Percentiles rank a stretch among this genome's conserved stretches.
These are phyloP conservation scores for Sindora glabra DNA, from an alignment of 306 rosid species.

Conservation along the genomic window DNA sequence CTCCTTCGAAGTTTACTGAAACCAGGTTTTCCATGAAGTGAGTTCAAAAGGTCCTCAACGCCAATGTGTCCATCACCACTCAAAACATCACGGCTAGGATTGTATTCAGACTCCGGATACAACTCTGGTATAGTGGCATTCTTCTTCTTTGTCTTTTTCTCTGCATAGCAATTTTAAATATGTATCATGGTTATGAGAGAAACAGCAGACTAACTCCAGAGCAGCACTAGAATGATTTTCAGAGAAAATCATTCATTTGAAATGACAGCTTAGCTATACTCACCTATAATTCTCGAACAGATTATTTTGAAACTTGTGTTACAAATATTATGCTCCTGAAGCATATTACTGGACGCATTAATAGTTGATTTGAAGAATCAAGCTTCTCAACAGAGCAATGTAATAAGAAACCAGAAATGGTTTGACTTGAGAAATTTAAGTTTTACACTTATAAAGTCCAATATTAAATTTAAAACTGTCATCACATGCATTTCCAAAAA, in stretches of 20 bases:
- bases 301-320: neutral
- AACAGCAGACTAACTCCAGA: neutral
- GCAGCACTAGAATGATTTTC: neutral
- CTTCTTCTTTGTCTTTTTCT: slow-evolving; percentile 44
- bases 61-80: slow-evolving; percentile 60
- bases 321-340: neutral
- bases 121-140: slow-evolving; percentile 48
- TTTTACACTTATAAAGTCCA: neutral
- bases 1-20: slow-evolving; percentile 56
- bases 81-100: slow-evolving; percentile 65
- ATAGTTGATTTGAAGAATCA: neutral
- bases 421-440: neutral
- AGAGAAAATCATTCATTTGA: neutral
- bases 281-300: neutral
- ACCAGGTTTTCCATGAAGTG: slow-evolving; percentile 58
- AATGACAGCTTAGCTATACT: too few relatives aligned
- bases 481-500: neutral
- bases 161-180: slow-evolving; percentile 17
- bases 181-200: neutral
- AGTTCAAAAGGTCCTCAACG: slow-evolving; percentile 52
- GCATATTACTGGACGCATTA: neutral
- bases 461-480: neutral
- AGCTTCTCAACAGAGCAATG: neutral
- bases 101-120: slow-evolving; percentile 83
- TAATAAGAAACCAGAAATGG: neutral